Conservation (phyloP, 106 monocot species). For the Hemerocallis citrina region DNA sequence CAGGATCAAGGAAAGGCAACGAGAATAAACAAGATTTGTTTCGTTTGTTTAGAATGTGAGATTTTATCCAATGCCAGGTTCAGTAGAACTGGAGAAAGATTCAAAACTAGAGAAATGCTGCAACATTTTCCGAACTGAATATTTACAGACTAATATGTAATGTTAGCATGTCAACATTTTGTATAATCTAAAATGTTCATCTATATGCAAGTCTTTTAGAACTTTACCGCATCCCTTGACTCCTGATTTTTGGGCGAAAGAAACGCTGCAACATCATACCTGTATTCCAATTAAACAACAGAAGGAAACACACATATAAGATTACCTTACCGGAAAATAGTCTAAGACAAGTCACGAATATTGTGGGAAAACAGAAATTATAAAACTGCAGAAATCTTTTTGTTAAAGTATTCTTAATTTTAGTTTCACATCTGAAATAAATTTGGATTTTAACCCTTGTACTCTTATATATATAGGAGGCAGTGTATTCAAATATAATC, state of each 20-base stretch:
- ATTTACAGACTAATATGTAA: background rate
- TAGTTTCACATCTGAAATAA: too few relatives aligned
- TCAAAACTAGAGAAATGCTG: background rate
- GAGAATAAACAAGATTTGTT: too few relatives aligned
- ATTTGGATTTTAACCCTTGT: too few relatives aligned
- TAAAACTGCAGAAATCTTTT: too few relatives aligned
- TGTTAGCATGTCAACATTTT: background rate
- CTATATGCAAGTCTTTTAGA: background rate
- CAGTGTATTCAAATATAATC: too few relatives aligned
- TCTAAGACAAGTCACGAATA: background rate
- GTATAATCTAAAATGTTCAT: background rate
- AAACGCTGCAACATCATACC: constrained; percentile 95
- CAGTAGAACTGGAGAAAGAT: background rate
- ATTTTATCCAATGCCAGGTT: background rate
- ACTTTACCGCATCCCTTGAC: constrained; percentile 73
- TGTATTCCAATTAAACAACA: constrained; percentile 17
- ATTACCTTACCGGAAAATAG: too few relatives aligned
- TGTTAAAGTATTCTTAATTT: too few relatives aligned
- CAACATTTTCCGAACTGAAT: background rate
- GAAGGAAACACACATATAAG: background rate
- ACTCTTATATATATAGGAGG: too few relatives aligned
- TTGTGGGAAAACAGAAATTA: background rate
- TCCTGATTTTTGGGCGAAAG: constrained; percentile 77
- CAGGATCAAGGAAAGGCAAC: too few relatives aligned
- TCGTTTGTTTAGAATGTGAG: background rate